Evolutionary conservation across 2,329 filamentous ascomycete species (phyloP).

Genomic region (Pseudocercospora ulei): DNA sequence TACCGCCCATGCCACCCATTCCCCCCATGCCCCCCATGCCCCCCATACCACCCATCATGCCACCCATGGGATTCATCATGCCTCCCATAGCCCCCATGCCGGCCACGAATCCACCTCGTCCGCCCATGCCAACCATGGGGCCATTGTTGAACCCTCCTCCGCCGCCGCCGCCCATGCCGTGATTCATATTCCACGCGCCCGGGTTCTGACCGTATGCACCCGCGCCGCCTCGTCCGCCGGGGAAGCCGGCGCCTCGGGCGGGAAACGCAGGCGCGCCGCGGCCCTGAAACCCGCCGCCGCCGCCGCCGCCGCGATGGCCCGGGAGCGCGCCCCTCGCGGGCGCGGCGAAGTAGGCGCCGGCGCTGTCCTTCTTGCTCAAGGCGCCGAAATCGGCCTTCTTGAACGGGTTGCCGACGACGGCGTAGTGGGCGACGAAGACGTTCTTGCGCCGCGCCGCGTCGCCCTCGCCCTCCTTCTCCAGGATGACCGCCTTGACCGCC

Average conservation of each 20-base stretch:
- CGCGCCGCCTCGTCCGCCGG: slow-evolving; percentile 29
- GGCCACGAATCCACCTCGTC: slow-evolving; percentile 12
- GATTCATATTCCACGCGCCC: slow-evolving; percentile 25
- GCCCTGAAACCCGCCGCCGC: slow-evolving; percentile 32
- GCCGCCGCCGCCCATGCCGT: slow-evolving; percentile 13
- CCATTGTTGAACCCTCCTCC: slow-evolving; percentile 11
- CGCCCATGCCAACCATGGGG: slow-evolving; percentile 13
- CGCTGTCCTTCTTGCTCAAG: slow-evolving; percentile 34
- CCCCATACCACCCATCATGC: slow-evolving; percentile 30
- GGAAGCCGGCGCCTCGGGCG: slow-evolving; percentile 23
- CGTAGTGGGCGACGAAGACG: slow-evolving; percentile 57
- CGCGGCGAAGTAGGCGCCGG: slow-evolving; percentile 30
- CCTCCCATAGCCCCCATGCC: slow-evolving; percentile 20
- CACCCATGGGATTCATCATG: slow-evolving; percentile 17
- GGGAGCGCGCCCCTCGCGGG: slow-evolving; percentile 16
- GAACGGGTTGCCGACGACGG: slow-evolving; percentile 19
- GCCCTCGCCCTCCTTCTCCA: slow-evolving; percentile 36
- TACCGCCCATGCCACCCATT: slow-evolving; percentile 35
- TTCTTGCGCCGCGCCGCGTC: slow-evolving; percentile 43
- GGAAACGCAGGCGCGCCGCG: slow-evolving; percentile 41
- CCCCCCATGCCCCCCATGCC: slow-evolving; percentile 33
- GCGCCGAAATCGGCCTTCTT: slow-evolving; percentile 43
- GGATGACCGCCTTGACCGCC: slow-evolving; percentile 72
- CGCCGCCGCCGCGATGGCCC: slow-evolving; percentile 43
- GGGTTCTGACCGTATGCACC: slow-evolving; percentile 20